Evolutionary conservation across 2,329 filamentous ascomycete genomes (phyloP), one percentile per base, ranked within the genome.

Genomic region (Sarocladium strictum): DNA sequence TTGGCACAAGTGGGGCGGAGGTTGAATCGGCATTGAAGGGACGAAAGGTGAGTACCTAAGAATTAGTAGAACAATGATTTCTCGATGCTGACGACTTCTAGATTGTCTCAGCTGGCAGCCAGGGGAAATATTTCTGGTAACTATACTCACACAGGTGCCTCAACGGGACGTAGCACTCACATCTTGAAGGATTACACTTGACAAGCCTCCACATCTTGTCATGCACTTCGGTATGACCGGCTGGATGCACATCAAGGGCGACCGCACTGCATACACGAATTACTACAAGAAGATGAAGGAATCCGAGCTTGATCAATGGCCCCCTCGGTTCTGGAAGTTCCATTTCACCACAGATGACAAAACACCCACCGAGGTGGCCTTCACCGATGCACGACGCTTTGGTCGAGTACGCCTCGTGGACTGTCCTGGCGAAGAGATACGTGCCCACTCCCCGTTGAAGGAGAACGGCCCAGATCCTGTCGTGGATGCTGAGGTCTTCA

Each of bases 41-140:
- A 3, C 93, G 88, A 64, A 90, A 84, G 64, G 75, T 76, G 4
- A 1, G 6, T 23, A n/a, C n/a, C n/a, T n/a, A n/a, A n/a, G n/a
- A n/a, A n/a, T n/a, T n/a, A n/a, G n/a, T n/a, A n/a, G n/a, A n/a
- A n/a, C n/a, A n/a, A n/a, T n/a, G n/a, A n/a, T n/a, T n/a, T n/a
- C n/a, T n/a, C n/a, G n/a, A n/a, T n/a, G n/a, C n/a, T n/a, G n/a
- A n/a, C n/a, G n/a, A n/a, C n/a, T n/a, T n/a, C 6, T 50, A 76
- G 75, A 83, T 84, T 3, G 56, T 82, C 9, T 77, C 76, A 54
- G 89, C 88, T 3, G 89, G 88, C 3, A 90, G 88, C 57, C 94
- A 97, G 67, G 94, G 94, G 10, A 99, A 97, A 79, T 97, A 97
- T 67, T 97, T 99, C 69, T 99, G 94, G 84, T 81, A 62, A 57